These are phyloP conservation scores for Salix udensis DNA, from an alignment of 345 rosid genomes.

Conservation along the genomic window DNA sequence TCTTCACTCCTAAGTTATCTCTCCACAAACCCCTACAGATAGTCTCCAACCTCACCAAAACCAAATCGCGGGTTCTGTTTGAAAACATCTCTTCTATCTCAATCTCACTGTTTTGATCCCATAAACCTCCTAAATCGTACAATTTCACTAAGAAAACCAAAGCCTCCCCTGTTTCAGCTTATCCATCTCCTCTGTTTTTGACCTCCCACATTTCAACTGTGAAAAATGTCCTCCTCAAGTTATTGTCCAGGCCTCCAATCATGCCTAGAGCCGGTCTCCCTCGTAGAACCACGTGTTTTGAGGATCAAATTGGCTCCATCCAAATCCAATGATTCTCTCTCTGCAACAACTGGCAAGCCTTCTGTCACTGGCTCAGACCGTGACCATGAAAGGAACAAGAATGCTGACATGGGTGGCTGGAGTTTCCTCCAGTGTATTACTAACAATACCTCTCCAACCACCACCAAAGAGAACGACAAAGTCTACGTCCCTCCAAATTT, in stretches of 20 bases:
- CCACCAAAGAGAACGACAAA: not conserved
- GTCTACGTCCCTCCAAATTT: constrained; percentile 6
- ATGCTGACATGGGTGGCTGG: constrained; percentile 18
- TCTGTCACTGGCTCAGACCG: not conserved
- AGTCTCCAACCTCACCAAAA: not conserved
- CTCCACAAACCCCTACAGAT: not conserved
- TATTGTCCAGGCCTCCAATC: constrained; percentile 49
- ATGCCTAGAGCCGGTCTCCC: constrained; percentile 37
- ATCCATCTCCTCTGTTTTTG: constrained; percentile 13
- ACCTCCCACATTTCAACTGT: not conserved
- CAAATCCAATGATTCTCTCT: constrained; percentile 2
- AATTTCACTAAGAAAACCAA: not conserved
- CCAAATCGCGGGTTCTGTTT: not conserved
- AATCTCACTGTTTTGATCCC: not conserved
- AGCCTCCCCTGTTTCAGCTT: not conserved
- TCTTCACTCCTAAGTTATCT: constrained; percentile 2
- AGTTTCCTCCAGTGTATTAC: constrained; percentile 19
- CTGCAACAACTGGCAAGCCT: not conserved
- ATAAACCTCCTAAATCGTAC: not conserved
- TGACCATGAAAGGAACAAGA: constrained; percentile 12
- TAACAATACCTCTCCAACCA: not conserved
- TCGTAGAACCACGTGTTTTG: constrained; percentile 31
- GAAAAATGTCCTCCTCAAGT: constrained; percentile 43
- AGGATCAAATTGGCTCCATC: constrained; percentile 40
- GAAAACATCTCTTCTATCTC: not conserved